A percentile compares a stretch with the other conserved stretches of the same genome.
Conservation (phyloP, 2,329 filamentous ascomycete species). For the Penicillium sp. region DNA sequence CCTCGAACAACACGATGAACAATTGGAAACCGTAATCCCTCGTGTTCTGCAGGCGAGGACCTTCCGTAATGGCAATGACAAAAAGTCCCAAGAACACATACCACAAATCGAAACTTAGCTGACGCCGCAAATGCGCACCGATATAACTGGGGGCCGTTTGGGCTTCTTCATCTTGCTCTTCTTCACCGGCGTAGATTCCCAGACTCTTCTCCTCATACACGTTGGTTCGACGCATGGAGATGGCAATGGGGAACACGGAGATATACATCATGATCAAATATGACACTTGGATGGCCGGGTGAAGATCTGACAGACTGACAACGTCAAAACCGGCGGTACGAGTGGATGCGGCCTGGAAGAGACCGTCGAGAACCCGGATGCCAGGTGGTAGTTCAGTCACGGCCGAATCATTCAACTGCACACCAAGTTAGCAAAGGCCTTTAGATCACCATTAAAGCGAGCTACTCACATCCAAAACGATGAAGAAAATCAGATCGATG, state of each 20-base stretch:
- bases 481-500: conserved; percentile 85
- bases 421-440: conserved; percentile 14
- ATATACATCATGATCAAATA: conserved; percentile 99
- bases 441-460: neutral
- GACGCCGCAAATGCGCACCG: conserved; percentile 84
- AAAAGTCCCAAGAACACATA: conserved; percentile 94
- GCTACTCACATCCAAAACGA: conserved; percentile 77
- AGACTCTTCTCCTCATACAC: conserved; percentile 83
- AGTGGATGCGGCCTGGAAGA: conserved; percentile 88
- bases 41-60: conserved; percentile 63
- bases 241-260: conserved; percentile 94
- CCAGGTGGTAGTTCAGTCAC: conserved; percentile 70
- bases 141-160: conserved; percentile 76
- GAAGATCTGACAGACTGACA: conserved; percentile 73
- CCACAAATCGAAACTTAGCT: conserved; percentile 97
- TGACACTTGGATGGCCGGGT: conserved; percentile 89
- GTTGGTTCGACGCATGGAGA: conserved; percentile 89
- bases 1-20: conserved; percentile 76
- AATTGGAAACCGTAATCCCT: conserved; percentile 63
- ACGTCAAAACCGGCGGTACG: conserved; percentile 88
- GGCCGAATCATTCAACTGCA: conserved; percentile 67
- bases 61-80: conserved; percentile 87
- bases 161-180: conserved; percentile 54
- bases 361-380: conserved; percentile 76
- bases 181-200: conserved; percentile 66